Conservation (phyloP, 116 monocot genomes). For the Dioscorea cayenensis region DNA sequence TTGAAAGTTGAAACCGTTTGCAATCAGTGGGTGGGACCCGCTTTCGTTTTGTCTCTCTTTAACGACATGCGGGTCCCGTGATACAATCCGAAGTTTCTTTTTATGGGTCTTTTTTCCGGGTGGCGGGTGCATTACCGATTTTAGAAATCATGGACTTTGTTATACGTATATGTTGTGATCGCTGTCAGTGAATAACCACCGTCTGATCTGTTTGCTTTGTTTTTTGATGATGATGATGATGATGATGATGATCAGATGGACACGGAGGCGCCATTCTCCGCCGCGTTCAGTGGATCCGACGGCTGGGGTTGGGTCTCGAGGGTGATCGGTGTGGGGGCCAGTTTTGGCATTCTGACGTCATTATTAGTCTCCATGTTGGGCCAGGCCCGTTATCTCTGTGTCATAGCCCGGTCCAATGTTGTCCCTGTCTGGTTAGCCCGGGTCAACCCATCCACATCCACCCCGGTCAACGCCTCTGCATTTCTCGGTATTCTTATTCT, state of each 20-base stretch:
- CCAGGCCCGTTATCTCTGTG: slow-evolving; percentile 89
- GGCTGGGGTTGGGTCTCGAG: slow-evolving; percentile 78
- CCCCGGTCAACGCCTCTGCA: slow-evolving; percentile 78
- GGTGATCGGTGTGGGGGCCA: slow-evolving; percentile 75
- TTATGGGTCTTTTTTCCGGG: no score
- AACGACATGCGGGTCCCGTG: no score
- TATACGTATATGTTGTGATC: background rate
- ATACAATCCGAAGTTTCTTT: no score
- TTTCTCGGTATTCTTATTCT: slow-evolving; percentile 47
- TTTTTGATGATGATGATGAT: no score
- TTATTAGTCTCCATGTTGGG: slow-evolving; percentile 82
- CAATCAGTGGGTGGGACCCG: no score
- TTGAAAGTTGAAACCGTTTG: no score
- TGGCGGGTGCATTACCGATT: no score
- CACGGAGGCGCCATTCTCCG: slow-evolving; percentile 58
- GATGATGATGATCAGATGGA: slow-evolving; percentile 51
- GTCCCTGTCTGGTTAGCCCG: slow-evolving; percentile 64
- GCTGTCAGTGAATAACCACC: background rate
- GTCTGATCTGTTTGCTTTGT: background rate
- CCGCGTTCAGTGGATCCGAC: slow-evolving; percentile 52
- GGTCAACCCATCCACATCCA: slow-evolving; percentile 53
- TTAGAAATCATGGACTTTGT: no score
- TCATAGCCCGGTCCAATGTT: slow-evolving; percentile 72
- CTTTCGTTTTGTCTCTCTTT: no score
- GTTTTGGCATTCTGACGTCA: slow-evolving; percentile 81